Evolutionary conservation across 2,329 filamentous ascomycete genomes (phyloP), one percentile per base, ranked within the genome.

Genomic region (Davidsoniella virescens): DNA sequence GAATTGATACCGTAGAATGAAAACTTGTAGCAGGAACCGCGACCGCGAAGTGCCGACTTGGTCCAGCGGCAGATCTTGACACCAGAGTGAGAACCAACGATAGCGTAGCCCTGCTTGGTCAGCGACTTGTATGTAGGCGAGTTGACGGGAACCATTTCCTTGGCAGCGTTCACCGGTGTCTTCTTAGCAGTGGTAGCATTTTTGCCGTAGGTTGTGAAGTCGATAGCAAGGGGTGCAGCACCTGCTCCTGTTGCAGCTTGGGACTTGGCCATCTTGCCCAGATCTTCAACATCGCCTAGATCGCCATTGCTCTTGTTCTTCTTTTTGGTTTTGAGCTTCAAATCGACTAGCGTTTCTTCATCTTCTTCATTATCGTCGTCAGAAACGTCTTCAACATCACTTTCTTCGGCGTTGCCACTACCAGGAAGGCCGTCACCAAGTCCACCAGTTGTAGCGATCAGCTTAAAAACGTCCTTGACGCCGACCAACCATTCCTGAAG

Each of bases 11-110:
- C 90, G 64, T 98, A 98, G 64, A 98, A 94, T 0, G 86, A 94
- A 65, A 80, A 95, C 62, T 98, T 96, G 73, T 98, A 98, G 70
- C 90, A 98, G 20, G 86, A 94, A 4, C 90, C 92, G 39, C 90
- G 82, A 10, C 90, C 90, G 38, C 90, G 84, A 1, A 96, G 78
- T 8, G 90, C 90, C 1, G 88, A 95, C 66, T 98, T 98, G 8
- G 92, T 96, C 90, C 90, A 98, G 29, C 92, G 85, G 62, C 90
- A 98, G 59, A 95, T 94, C 66, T 96, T 96, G 56, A 96, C 90
- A 26, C 90, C 90, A 0, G 87, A 94, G 66, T 96, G 92, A 0
- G 86, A 90, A 49, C 92, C 92, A 37, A 98, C 84, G 52, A 96
- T 95, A 1, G 84, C 82, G 63, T 96, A 96, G 23, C 90, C 90